phyloP scores from a whole-genome alignment of 305 asterid genomes.

The Solanum chacoense region DNA sequence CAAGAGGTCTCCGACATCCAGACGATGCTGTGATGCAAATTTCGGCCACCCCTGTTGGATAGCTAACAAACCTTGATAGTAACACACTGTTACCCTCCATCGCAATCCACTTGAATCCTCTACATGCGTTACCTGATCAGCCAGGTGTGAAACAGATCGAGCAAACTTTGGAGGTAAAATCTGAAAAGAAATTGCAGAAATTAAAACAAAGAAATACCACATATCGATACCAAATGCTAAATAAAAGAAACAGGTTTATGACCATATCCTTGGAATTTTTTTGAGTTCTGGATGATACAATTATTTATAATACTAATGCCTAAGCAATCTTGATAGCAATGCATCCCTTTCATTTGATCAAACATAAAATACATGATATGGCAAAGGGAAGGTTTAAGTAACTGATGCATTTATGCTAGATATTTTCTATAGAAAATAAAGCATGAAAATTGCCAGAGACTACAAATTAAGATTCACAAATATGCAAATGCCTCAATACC shows the following conservation, averaged over 20 bases:
- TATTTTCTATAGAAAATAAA: not conserved
- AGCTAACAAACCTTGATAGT: conserved; percentile 4
- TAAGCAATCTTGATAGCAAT: not conserved
- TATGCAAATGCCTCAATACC: not conserved
- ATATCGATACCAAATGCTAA: not conserved
- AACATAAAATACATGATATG: not conserved
- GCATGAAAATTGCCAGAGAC: not conserved
- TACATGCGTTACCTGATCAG: conserved; percentile 7
- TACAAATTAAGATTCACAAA: not conserved
- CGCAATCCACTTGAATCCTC: conserved; percentile 18
- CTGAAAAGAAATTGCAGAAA: conserved; percentile 6
- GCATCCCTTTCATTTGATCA: not conserved
- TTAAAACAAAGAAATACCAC: not conserved
- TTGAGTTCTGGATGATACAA: not conserved
- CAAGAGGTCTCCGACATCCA: conserved; percentile 14
- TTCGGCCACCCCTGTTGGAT: conserved; percentile 19
- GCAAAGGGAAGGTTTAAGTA: not conserved
- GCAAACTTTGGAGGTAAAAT: conserved; percentile 14
- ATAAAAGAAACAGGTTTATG: not conserved
- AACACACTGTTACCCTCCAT: conserved; percentile 9
- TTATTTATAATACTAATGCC: not conserved
- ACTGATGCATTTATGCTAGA: not conserved
- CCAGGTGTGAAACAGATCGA: not conserved
- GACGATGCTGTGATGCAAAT: conserved; percentile 8
- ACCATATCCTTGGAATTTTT: not conserved